Evolutionary conservation across 208 protist genomes (phyloP).

Genomic region (Leishmania aethiopica): DNA sequence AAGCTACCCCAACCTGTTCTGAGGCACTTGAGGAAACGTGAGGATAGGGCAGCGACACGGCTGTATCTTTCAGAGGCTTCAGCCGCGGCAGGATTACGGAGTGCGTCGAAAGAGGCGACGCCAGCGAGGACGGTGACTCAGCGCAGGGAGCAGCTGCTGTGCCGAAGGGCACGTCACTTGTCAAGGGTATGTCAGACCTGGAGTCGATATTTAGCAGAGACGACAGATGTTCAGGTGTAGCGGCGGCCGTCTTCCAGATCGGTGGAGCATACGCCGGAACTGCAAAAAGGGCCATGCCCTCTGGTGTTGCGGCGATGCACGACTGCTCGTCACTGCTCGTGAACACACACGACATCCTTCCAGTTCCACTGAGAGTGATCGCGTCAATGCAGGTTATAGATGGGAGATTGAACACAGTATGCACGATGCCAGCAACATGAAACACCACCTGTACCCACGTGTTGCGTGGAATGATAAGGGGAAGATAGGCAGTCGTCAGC

Average conservation of each 20-base stretch:
- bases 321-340: constrained; percentile 65
- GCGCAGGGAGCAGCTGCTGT: background rate
- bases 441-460: constrained; percentile 89
- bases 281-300: constrained; percentile 74
- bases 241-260: constrained; percentile 58
- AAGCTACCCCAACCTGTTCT: background rate
- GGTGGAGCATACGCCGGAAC: constrained; percentile 82
- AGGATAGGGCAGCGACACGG: background rate
- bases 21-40: background rate
- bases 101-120: background rate
- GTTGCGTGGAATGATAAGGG: constrained; percentile 76
- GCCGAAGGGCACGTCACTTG: background rate
- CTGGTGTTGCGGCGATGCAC: constrained; percentile 69
- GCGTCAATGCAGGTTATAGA: constrained; percentile 68
- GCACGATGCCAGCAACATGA: constrained; percentile 74
- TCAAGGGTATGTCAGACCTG: background rate
- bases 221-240: constrained; percentile 1
- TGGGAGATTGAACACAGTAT: constrained; percentile 58
- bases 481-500: constrained; percentile 52
- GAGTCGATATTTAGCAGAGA: constrained; percentile 6
- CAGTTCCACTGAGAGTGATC: constrained; percentile 61
- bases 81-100: background rate
- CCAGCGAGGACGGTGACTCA: constrained; percentile 1
- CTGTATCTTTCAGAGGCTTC: background rate
- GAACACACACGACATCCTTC: constrained; percentile 47